phyloP scores from a whole-genome alignment of 148 eudicot genomes.

The Dysphania ambrosioides region DNA sequence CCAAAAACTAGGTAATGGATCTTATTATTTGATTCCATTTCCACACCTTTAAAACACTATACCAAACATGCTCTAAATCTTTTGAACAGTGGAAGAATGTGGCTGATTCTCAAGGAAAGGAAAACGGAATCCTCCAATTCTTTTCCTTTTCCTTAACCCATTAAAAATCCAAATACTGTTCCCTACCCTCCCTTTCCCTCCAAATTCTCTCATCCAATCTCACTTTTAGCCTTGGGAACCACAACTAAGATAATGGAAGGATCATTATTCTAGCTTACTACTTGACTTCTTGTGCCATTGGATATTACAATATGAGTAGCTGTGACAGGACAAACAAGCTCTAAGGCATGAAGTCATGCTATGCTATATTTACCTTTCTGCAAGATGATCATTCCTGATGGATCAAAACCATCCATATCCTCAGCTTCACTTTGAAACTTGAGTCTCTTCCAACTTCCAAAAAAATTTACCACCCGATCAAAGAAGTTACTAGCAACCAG shows the following conservation, averaged over 20 bases:
- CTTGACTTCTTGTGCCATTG: background rate
- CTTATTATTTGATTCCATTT: too few relatives aligned
- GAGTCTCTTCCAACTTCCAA: constrained; percentile 87
- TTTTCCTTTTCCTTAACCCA: too few relatives aligned
- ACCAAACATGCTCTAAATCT: too few relatives aligned
- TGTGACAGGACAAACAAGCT: background rate
- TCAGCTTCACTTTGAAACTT: constrained; percentile 62
- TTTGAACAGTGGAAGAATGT: background rate
- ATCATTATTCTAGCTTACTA: background rate
- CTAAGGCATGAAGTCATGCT: background rate
- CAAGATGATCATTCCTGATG: constrained; percentile 84
- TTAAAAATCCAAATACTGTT: too few relatives aligned
- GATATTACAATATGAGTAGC: background rate
- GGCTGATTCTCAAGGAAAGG: too few relatives aligned
- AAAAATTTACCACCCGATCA: constrained; percentile 60
- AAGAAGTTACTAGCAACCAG: constrained; percentile 89
- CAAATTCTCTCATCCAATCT: background rate
- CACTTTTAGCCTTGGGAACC: background rate
- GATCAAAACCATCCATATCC: constrained; percentile 82
- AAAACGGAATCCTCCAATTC: too few relatives aligned
- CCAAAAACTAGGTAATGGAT: too few relatives aligned
- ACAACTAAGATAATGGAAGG: background rate
- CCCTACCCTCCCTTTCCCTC: background rate
- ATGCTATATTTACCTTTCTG: constrained; percentile 56
- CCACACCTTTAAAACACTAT: too few relatives aligned